A percentile compares a stretch with the other conserved stretches of the same genome.
phyloP scores from a whole-genome alignment of 805 yeast genomes.

The Kodamaea hsintzibuensis region DNA sequence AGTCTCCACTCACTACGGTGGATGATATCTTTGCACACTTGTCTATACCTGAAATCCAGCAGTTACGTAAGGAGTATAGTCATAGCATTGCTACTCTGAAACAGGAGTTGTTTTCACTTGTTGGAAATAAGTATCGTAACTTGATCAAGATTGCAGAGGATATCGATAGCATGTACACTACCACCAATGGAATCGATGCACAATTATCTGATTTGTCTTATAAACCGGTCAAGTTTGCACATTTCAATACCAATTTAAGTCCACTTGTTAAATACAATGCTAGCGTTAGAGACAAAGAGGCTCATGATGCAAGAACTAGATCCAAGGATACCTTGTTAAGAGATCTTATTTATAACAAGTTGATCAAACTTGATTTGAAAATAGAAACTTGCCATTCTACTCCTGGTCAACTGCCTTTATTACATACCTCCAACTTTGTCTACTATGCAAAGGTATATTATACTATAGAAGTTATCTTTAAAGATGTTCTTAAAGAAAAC shows the following conservation, averaged over 20 bases:
- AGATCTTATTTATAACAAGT: conserved; percentile 29
- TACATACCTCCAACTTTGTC: conserved; percentile 28
- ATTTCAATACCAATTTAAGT: conserved; percentile 21
- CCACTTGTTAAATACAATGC: conserved; percentile 23
- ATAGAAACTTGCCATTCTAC: conserved; percentile 13
- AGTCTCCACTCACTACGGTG: conserved; percentile 19
- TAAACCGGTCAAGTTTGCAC: conserved; percentile 26
- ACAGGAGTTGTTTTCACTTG: conserved; percentile 36
- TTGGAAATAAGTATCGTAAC: conserved; percentile 43
- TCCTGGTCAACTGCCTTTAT: conserved; percentile 13
- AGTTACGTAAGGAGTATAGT: conserved; percentile 29
- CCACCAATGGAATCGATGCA: conserved; percentile 23
- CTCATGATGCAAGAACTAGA: conserved; percentile 18
- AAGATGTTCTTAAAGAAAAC: conserved; percentile 16
- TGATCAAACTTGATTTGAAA: conserved; percentile 32
- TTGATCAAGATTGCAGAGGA: conserved; percentile 46
- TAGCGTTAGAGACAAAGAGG: conserved; percentile 15
- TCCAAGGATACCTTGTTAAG: conserved; percentile 28
- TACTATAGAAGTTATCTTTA: conserved; percentile 28
- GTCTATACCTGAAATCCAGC: conserved; percentile 34
- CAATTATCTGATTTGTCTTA: conserved; percentile 35
- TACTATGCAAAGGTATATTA: conserved; percentile 36
- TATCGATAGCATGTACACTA: conserved; percentile 32
- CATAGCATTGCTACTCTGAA: conserved; percentile 29
- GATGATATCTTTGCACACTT: conserved; percentile 37